phyloP scores from a whole-genome alignment of 2,329 filamentous ascomycete genomes.

The Ophiostoma sp. region DNA sequence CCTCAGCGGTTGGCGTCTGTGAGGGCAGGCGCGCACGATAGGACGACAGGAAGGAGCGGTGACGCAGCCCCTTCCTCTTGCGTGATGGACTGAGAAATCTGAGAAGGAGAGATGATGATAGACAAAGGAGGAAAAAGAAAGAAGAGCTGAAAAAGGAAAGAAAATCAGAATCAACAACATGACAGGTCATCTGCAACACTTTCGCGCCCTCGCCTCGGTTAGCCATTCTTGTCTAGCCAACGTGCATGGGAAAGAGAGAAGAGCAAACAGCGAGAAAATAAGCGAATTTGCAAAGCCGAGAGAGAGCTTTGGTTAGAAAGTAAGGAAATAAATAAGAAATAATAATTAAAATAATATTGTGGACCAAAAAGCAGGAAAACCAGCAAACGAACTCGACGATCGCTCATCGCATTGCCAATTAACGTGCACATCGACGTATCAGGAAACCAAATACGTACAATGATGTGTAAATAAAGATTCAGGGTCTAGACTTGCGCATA shows the following conservation, averaged over 20 bases:
- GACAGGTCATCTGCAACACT: background rate
- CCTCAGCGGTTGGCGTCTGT: constrained; percentile 20
- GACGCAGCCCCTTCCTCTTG: background rate
- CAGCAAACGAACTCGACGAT: background rate
- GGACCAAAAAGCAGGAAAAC: background rate
- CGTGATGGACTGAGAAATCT: background rate
- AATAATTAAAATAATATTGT: background rate
- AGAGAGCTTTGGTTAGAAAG: background rate
- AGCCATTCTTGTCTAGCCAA: background rate
- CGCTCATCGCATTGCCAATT: background rate
- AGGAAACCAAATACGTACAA: background rate
- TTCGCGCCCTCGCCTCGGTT: background rate
- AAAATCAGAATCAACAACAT: background rate
- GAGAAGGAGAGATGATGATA: background rate
- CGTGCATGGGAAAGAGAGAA: background rate
- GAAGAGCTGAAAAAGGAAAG: background rate
- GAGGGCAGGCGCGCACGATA: background rate
- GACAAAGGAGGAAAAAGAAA: background rate
- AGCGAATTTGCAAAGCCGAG: background rate
- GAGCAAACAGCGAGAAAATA: background rate
- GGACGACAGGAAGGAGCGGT: background rate
- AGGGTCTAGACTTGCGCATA: background rate
- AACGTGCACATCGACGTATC: background rate
- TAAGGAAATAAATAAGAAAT: background rate
- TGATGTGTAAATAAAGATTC: background rate